phyloP scores from a whole-genome alignment of 352 stramenopile species.

The Phytopythium boreale region DNA sequence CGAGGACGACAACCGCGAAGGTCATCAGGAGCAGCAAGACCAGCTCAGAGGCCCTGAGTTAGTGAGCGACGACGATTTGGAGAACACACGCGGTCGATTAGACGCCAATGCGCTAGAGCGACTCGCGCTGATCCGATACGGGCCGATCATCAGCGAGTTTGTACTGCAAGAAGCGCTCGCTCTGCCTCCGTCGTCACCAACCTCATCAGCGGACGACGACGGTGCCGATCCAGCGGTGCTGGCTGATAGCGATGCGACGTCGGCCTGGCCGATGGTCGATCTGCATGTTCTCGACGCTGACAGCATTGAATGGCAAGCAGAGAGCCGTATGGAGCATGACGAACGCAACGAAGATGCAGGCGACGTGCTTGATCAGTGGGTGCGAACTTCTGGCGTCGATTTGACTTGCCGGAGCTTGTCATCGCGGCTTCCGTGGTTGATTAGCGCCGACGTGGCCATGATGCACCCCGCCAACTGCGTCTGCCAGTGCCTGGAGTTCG shows the following conservation, averaged over 20 bases:
- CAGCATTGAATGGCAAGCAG: neutral
- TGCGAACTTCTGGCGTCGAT: neutral
- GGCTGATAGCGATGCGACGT: neutral
- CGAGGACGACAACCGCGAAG: slow-evolving; percentile 7
- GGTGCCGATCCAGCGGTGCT: neutral
- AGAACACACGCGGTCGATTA: slow-evolving; percentile 22
- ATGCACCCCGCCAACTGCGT: slow-evolving; percentile 21
- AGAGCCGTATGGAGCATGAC: neutral
- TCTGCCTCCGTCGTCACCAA: neutral
- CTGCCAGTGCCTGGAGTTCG: slow-evolving; percentile 20
- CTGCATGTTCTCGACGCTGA: neutral
- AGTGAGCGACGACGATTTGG: slow-evolving; percentile 10
- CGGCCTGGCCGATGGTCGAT: slow-evolving; percentile 1
- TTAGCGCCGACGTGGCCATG: slow-evolving; percentile 26
- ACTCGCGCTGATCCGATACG: slow-evolving; percentile 20
- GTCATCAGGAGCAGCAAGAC: neutral
- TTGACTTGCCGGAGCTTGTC: neutral
- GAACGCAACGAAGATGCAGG: neutral
- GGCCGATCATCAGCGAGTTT: slow-evolving; percentile 16
- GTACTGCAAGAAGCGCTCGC: neutral
- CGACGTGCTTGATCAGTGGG: neutral
- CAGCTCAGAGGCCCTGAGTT: neutral
- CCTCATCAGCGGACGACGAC: neutral
- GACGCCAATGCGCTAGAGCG: slow-evolving; percentile 12
- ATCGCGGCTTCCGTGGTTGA: slow-evolving; percentile 19